phyloP scores from a whole-genome alignment of 805 yeast species.

The Scheffersomyces ergatensis region DNA sequence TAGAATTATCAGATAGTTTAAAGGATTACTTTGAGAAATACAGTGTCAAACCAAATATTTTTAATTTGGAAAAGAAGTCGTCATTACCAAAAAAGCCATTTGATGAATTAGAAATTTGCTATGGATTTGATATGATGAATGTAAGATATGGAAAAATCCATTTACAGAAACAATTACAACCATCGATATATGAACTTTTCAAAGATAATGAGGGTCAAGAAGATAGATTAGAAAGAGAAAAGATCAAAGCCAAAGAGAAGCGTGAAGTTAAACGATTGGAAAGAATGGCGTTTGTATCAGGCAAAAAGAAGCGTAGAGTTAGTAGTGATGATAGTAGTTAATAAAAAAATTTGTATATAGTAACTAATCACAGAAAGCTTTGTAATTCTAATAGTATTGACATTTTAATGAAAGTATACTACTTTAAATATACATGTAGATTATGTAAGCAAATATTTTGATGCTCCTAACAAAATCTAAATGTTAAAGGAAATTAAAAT shows the following conservation, averaged over 20 bases:
- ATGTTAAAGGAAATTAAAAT: too few species aligned
- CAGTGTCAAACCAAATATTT: constrained; percentile 23
- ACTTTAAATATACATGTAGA: not conserved
- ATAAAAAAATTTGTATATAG: not conserved
- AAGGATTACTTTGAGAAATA: constrained; percentile 25
- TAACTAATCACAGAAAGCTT: not conserved
- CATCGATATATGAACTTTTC: constrained; percentile 22
- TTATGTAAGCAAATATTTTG: too few species aligned
- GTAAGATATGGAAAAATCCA: constrained; percentile 17
- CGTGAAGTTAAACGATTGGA: constrained; percentile 33
- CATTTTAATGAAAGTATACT: not conserved
- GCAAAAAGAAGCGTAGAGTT: constrained; percentile 18
- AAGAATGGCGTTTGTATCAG: constrained; percentile 17
- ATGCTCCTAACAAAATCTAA: too few species aligned
- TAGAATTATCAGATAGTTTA: constrained; percentile 18
- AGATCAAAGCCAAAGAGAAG: constrained; percentile 25
- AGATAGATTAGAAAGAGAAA: constrained; percentile 20
- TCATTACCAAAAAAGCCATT: constrained; percentile 10
- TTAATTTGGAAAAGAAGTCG: constrained; percentile 4
- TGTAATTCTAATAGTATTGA: not conserved
- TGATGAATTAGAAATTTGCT: constrained; percentile 34
- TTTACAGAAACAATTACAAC: constrained; percentile 6
- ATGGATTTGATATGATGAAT: constrained; percentile 40
- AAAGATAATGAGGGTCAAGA: constrained; percentile 16
- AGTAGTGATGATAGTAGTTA: constrained; percentile 8